Evolutionary conservation across 2,329 filamentous ascomycete species (phyloP).

Genomic region (Fusarium sambucinum): DNA sequence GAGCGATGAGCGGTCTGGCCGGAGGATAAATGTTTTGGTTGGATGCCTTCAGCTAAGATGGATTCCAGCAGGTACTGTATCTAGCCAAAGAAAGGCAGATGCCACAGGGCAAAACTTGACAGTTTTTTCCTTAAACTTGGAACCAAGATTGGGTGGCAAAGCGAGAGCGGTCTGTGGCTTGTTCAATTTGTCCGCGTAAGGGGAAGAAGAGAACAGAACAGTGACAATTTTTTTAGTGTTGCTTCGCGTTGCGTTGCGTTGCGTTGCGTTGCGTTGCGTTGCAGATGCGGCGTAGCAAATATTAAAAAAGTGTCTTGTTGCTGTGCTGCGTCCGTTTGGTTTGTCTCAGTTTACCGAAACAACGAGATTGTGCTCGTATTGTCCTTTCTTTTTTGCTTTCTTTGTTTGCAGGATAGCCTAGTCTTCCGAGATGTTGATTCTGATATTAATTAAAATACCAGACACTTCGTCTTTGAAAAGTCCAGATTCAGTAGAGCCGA

Average conservation of each 20-base stretch:
- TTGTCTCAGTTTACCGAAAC: slow-evolving; percentile 36
- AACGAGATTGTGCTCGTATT: slow-evolving; percentile 26
- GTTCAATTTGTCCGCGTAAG: slow-evolving; percentile 1
- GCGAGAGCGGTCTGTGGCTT: slow-evolving; percentile 32
- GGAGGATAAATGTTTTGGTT: slow-evolving; percentile 25
- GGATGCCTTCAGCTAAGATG: slow-evolving; percentile 20
- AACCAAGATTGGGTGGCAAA: slow-evolving; percentile 24
- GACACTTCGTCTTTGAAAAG: slow-evolving; percentile 3
- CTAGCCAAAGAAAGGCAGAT: slow-evolving; percentile 18
- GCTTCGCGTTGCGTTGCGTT: slow-evolving; percentile 17
- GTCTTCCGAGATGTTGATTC: slow-evolving; percentile 12
- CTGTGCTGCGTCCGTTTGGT: slow-evolving; percentile 35
- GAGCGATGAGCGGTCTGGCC: slow-evolving; percentile 30
- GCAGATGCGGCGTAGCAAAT: slow-evolving; percentile 40
- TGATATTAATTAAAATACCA: slow-evolving; percentile 33
- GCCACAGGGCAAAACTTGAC: slow-evolving; percentile 18
- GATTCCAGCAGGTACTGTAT: slow-evolving; percentile 1
- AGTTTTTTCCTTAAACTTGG: slow-evolving; percentile 3
- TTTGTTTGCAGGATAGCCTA: slow-evolving; percentile 27
- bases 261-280: slow-evolving; percentile 42
- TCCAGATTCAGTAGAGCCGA: slow-evolving; percentile 23
- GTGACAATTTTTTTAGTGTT: not conserved
- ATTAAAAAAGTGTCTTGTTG: slow-evolving; percentile 32
- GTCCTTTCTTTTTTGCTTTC: slow-evolving; percentile 3
- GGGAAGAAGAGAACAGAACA: not conserved